Evolutionary conservation across 1,284 basidiomycete species (phyloP).

Genomic region (Sporisorium reilianum): DNA sequence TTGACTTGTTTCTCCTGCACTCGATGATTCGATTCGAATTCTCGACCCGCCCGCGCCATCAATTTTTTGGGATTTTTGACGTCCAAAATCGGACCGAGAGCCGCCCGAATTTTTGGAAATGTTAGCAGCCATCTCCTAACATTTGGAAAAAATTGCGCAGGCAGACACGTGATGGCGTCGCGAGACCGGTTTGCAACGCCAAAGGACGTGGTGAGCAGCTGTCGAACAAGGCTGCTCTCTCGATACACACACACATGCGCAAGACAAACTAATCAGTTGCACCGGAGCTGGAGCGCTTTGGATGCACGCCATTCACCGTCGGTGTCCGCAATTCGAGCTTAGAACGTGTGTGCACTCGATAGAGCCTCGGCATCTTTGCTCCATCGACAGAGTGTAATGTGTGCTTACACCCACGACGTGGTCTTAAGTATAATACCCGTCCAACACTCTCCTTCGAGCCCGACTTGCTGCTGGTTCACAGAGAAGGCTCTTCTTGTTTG

Average conservation of each 20-base stretch:
- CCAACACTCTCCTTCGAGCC: too few species aligned
- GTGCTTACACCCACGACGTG: neutral
- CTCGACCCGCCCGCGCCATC: too few species aligned
- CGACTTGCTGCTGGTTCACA: too few species aligned
- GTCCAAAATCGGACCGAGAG: constrained; percentile 4
- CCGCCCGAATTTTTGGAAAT: neutral
- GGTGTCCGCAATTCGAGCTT: neutral
- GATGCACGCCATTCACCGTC: neutral
- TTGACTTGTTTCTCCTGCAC: neutral
- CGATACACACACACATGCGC: neutral
- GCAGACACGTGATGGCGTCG: constrained; percentile 30
- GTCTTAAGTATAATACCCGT: neutral
- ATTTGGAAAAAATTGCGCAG: neutral
- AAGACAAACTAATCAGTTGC: too few species aligned
- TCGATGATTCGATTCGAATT: neutral
- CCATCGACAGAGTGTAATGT: neutral
- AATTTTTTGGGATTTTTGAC: neutral
- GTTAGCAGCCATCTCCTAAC: neutral
- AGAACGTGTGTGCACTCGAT: neutral
- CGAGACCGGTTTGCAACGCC: constrained; percentile 3
- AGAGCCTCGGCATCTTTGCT: neutral
- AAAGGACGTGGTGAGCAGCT: constrained; percentile 7
- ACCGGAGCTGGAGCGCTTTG: too few species aligned
- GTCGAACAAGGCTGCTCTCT: neutral
- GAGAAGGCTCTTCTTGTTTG: neutral